Percentiles rank a stretch among this genome's conserved stretches.
These are phyloP conservation scores for Alternaria rosae DNA, from an alignment of 2,329 filamentous ascomycete genomes.

Conservation along the genomic window DNA sequence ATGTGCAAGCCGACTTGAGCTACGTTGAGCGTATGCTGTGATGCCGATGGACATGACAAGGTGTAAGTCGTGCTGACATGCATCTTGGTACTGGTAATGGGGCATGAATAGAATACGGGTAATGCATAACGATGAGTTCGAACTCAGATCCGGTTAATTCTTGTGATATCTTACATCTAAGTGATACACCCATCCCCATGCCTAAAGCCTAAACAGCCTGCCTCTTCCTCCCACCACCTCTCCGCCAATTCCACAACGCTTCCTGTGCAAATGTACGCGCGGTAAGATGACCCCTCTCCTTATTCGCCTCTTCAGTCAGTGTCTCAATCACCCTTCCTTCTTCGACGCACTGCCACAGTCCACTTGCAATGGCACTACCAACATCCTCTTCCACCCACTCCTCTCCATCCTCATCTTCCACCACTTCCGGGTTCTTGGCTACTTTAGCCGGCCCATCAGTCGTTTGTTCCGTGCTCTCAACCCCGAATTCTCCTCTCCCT, in stretches of 20 bases:
- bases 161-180: neutral
- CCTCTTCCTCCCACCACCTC: slow-evolving; percentile 71
- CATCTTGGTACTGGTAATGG: neutral
- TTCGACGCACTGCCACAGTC: slow-evolving; percentile 82
- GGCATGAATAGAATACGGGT: neutral
- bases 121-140: neutral
- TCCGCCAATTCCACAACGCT: slow-evolving; percentile 85
- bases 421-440: slow-evolving; percentile 50
- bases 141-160: neutral
- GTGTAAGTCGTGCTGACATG: neutral
- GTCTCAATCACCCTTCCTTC: slow-evolving; percentile 79
- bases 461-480: slow-evolving; percentile 53
- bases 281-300: slow-evolving; percentile 75
- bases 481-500: slow-evolving; percentile 74
- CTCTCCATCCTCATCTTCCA: slow-evolving; percentile 36
- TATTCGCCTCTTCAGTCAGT: slow-evolving; percentile 76
- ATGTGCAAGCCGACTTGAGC: neutral
- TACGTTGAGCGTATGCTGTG: neutral
- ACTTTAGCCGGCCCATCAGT: slow-evolving; percentile 57
- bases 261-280: slow-evolving; percentile 86
- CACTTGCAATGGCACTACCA: slow-evolving; percentile 65
- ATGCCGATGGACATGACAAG: neutral
- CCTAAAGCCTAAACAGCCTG: slow-evolving; percentile 51
- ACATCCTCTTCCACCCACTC: slow-evolving; percentile 49
- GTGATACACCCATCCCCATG: neutral